Base-by-base conservation (phyloP, 2,329 filamentous ascomycete species). In the Passalora sequoiae region DNA sequence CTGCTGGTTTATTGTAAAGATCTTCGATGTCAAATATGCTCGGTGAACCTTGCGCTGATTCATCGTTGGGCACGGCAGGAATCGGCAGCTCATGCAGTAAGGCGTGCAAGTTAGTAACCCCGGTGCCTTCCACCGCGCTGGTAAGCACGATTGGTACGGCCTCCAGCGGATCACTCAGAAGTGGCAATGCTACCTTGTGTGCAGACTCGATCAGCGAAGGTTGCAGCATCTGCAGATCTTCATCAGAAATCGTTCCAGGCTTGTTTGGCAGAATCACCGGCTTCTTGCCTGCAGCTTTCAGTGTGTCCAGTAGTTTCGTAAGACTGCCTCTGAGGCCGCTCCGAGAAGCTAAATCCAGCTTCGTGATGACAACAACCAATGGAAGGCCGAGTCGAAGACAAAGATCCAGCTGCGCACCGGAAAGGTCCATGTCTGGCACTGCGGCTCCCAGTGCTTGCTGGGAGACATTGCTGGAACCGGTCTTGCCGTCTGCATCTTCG, bases 11-110 rank as follows among this genome's bases (percentile, higher is more conserved):
- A 45, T 78, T 85, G 63, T 94, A 97, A 1, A 89, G 81, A 55
- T 96, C 91, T 60, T 97, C 91, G 17, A 97, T 78, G 59, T 96
- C 86, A 59, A 97, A 97, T 2, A 96, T 68, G 10, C 43, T 41
- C 28, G 40, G 29, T 7, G 47, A 25, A 74, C 61, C 1, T 7
- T 43, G 38, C 10, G 39, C 21, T 24, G 28, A 27, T 4, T 10
- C 19, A 22, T 44, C 28, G 19, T 30, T 38, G 1, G 16, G 24
- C 17, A 44, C 3, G 2, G 53, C 29, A 1, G 62, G 83, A 16
- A 91, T 72, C 0, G 89, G 89, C 29, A 98, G 71, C 43, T 76
- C 77, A 45, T 82, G 78, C 9, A 98, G 70, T 15, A 97, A 74
- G 13, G 88, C 86, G 67, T 97, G 92, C 16, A 95, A 64, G 42